These are phyloP conservation scores for Globisporangium spiculum DNA, from an alignment of 352 stramenopile genomes.

Conservation along the genomic window DNA sequence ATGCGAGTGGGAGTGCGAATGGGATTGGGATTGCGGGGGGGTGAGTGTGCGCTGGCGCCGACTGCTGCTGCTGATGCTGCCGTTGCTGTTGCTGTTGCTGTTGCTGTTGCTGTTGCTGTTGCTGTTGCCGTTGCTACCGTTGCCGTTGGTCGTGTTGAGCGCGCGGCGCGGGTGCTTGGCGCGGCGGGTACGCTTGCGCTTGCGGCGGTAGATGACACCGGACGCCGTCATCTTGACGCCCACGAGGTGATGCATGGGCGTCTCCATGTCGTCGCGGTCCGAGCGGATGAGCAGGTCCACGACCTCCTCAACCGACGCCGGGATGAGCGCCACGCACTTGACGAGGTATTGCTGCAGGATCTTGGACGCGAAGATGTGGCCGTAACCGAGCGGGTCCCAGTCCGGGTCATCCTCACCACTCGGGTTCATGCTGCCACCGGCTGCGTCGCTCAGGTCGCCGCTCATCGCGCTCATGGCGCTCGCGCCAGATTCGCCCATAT, in stretches of 20 bases:
- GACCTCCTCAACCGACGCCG: slow-evolving; percentile 62
- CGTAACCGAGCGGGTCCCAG: slow-evolving; percentile 32
- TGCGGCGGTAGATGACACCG: slow-evolving; percentile 51
- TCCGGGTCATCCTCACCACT: slow-evolving; percentile 26
- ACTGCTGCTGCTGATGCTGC: slow-evolving; percentile 5
- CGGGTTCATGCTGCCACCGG: not conserved
- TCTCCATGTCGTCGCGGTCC: slow-evolving; percentile 63
- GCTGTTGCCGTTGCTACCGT: slow-evolving; percentile 17
- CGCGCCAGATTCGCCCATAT: slow-evolving; percentile 34
- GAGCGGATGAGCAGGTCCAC: slow-evolving; percentile 64
- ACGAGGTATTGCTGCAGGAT: slow-evolving; percentile 75
- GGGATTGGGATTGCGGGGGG: not conserved
- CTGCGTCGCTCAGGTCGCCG: slow-evolving; percentile 9
- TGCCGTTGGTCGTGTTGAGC: slow-evolving; percentile 20
- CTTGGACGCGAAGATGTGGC: slow-evolving; percentile 47
- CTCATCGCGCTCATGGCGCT: slow-evolving; percentile 9
- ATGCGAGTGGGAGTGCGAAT: slow-evolving; percentile 1
- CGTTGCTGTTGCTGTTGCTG: no score
- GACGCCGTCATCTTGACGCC: slow-evolving; percentile 57
- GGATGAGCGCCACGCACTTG: slow-evolving; percentile 58
- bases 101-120: slow-evolving; percentile 7
- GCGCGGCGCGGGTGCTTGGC: not conserved
- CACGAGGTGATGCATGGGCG: slow-evolving; percentile 65
- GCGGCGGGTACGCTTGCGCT: slow-evolving; percentile 15
- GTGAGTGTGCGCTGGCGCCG: not conserved